A percentile compares a stretch with the other conserved stretches of the same genome.
Conservation (phyloP, 1,284 basidiomycete genomes). For the Meira miltonrushii region DNA sequence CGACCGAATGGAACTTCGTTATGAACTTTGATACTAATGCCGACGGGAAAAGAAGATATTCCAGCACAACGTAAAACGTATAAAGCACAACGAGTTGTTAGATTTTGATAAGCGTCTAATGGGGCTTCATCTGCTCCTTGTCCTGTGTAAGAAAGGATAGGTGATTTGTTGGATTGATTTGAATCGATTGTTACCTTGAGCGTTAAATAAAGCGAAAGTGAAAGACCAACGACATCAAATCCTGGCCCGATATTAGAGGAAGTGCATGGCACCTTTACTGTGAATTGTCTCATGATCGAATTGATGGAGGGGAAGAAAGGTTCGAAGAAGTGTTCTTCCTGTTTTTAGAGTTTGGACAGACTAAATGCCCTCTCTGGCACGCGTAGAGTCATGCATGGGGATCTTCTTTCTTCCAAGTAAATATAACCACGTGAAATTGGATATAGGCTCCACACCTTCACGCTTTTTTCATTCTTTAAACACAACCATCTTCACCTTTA, state of each 20-base stretch:
- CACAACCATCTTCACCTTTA: no score
- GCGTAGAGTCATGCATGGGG: no score
- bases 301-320: no score
- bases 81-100: constrained; percentile 93
- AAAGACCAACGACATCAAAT: constrained; percentile 96
- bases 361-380: no score
- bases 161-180: constrained; percentile 44
- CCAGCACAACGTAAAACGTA: constrained; percentile 87
- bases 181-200: constrained; percentile 62
- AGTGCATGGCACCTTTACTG: constrained; percentile 83
- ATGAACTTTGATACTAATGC: constrained; percentile 64
- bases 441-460: no score
- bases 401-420: no score
- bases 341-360: no score
- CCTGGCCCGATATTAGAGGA: constrained; percentile 98
- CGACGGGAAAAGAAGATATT: constrained; percentile 66
- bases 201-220: constrained; percentile 79
- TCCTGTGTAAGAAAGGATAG: constrained; percentile 73
- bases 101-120: constrained; percentile 90
- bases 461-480: no score
- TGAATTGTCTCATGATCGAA: constrained; percentile 48
- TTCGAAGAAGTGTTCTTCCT: no score
- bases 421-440: no score
- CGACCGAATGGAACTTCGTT: constrained; percentile 98
- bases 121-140: constrained; percentile 87